Evolutionary conservation across 202 grass and related monocot species (phyloP).

Genomic region (Setaria viridis): DNA sequence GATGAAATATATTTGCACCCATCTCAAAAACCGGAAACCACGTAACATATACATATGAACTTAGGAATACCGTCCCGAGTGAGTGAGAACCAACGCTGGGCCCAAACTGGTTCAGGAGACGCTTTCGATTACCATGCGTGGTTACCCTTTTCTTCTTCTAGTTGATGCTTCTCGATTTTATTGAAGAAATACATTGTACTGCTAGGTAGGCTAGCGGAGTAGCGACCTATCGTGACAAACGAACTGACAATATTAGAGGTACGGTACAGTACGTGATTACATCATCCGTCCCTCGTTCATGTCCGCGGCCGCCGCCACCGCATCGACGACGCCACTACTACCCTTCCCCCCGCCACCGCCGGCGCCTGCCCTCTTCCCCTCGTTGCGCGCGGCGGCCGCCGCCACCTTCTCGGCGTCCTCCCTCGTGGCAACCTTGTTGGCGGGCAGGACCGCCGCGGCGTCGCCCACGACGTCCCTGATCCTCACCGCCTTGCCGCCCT

Average conservation of each 20-base stretch:
- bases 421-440: conserved; percentile 42
- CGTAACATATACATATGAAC: no score
- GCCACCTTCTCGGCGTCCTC: conserved; percentile 41
- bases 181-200: neutral
- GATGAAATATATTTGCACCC: no score
- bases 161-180: neutral
- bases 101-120: no score
- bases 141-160: no score
- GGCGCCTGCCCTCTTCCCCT: neutral
- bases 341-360: neutral
- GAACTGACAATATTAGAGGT: neutral
- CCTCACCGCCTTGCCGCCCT: neutral
- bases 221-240: neutral
- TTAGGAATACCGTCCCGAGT: no score
- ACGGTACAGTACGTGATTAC: neutral
- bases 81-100: no score
- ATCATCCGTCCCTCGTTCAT: conserved; percentile 21
- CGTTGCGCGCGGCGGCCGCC: neutral
- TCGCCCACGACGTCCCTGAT: conserved; percentile 41
- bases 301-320: conserved; percentile 20
- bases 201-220: neutral
- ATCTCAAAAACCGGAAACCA: no score
- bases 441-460: conserved; percentile 37
- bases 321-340: neutral
- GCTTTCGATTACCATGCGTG: no score